Conservation (phyloP, 352 stramenopile genomes). For the Phytophthora cryptogea region DNA sequence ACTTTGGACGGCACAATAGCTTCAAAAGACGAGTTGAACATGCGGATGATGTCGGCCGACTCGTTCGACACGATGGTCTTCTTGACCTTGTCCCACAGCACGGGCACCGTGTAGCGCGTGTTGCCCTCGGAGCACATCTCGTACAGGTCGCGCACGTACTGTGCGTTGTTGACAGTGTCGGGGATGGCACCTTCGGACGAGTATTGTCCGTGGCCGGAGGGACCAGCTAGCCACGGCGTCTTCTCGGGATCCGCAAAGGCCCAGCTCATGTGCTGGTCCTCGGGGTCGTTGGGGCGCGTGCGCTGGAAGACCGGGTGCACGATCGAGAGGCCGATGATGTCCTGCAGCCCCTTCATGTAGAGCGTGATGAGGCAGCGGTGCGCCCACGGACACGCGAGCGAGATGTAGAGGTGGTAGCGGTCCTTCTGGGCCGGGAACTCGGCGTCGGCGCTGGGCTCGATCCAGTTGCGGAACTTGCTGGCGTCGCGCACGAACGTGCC, state of each 20-base stretch:
- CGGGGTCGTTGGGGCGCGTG: conserved; percentile 70
- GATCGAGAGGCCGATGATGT: conserved; percentile 93
- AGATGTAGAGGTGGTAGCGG: conserved; percentile 96
- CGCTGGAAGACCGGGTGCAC: conserved; percentile 89
- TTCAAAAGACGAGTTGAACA: conserved; percentile 89
- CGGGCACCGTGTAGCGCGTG: conserved; percentile 88
- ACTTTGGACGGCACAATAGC: conserved; percentile 65
- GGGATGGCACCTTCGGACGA: conserved; percentile 65
- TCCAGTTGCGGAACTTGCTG: conserved; percentile 85
- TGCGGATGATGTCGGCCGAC: conserved; percentile 93
- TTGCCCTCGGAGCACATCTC: conserved; percentile 75
- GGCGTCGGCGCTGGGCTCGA: conserved; percentile 58
- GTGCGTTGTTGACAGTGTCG: conserved; percentile 67
- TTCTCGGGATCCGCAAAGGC: conserved; percentile 73
- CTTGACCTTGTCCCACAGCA: conserved; percentile 91
- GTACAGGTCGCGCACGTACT: conserved; percentile 82
- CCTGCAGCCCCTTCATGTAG: conserved; percentile 94
- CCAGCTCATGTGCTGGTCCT: conserved; percentile 79
- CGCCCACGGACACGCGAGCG: conserved; percentile 93
- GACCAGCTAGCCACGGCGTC: conserved; percentile 64
- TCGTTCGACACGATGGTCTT: conserved; percentile 95
- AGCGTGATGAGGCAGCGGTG: conserved; percentile 84
- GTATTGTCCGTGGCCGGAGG: conserved; percentile 71
- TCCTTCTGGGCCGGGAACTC: conserved; percentile 64
- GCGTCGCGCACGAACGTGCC: conserved; percentile 73